phyloP scores from a whole-genome alignment of 2,329 filamentous ascomycete species.

The Ophiostoma quercus region DNA sequence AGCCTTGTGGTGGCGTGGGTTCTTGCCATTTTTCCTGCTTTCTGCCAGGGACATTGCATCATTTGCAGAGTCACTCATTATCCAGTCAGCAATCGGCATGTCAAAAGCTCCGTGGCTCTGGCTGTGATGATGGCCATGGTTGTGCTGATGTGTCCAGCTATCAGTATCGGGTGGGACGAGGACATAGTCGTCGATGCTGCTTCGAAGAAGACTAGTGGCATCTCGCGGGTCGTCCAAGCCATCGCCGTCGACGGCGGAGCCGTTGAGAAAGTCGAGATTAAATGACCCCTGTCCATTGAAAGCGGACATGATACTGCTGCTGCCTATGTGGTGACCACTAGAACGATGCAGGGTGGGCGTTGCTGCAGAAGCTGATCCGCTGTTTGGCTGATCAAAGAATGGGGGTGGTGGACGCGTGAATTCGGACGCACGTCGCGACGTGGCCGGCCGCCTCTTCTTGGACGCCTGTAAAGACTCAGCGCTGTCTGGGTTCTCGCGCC shows the following conservation, averaged over 20 bases:
- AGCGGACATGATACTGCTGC: not conserved
- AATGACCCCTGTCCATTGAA: constrained; percentile 21
- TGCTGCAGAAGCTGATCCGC: not conserved
- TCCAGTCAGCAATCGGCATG: constrained; percentile 21
- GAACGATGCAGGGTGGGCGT: not conserved
- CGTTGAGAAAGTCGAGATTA: constrained; percentile 32
- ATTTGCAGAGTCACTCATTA: not conserved
- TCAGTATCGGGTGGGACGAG: not conserved
- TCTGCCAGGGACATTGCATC: not conserved
- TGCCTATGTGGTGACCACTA: not conserved
- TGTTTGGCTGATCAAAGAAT: not conserved
- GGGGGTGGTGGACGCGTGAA: constrained; percentile 1
- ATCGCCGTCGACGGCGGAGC: constrained; percentile 30
- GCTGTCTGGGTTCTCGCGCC: constrained; percentile 33
- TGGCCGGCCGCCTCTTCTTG: not conserved
- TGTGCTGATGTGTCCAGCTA: not conserved
- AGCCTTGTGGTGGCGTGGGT: not conserved
- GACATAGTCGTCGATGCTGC: not conserved
- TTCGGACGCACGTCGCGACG: not conserved
- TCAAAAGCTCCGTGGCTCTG: constrained; percentile 28
- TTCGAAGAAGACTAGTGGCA: not conserved
- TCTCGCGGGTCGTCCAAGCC: constrained; percentile 13
- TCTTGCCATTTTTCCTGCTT: not conserved
- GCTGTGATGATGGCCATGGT: constrained; percentile 6
- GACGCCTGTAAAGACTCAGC: not conserved